These are phyloP conservation scores for Aspergillus novofumigatus DNA, from an alignment of 2,329 filamentous ascomycete genomes.

Conservation along the genomic window DNA sequence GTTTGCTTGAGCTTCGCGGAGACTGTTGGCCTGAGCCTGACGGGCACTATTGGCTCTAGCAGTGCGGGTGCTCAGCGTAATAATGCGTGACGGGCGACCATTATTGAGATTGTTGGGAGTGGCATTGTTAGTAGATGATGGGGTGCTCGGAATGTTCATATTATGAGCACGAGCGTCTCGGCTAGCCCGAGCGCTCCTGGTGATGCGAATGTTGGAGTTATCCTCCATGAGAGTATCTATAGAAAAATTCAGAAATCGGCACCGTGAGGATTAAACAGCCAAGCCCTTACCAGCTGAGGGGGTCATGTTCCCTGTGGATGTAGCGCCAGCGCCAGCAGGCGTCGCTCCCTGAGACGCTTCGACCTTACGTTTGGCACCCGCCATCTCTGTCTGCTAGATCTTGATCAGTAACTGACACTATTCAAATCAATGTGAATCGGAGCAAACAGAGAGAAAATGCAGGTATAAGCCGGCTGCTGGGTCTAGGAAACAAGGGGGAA, in stretches of 20 bases:
- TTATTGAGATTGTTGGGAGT: constrained; percentile 6
- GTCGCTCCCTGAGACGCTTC: constrained; percentile 21
- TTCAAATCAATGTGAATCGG: neutral
- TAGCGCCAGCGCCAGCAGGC: constrained; percentile 10
- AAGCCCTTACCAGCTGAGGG: constrained; percentile 20
- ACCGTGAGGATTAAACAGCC: neutral
- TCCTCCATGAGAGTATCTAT: constrained; percentile 16
- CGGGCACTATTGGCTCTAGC: constrained; percentile 10
- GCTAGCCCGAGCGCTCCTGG: constrained; percentile 20
- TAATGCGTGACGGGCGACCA: constrained; percentile 19
- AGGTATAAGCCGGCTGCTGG: neutral
- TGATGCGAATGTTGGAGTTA: constrained; percentile 17
- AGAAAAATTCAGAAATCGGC: constrained; percentile 7
- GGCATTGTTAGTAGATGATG: constrained; percentile 8
- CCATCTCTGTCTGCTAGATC: constrained; percentile 29
- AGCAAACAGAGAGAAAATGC: neutral
- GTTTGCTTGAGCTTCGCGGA: constrained; percentile 5
- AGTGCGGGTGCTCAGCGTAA: constrained; percentile 19
- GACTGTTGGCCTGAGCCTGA: neutral
- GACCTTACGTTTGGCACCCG: constrained; percentile 33
- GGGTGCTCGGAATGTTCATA: neutral
- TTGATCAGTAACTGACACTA: constrained; percentile 4
- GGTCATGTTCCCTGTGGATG: constrained; percentile 16
- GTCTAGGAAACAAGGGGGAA: neutral
- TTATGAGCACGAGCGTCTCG: constrained; percentile 19